Base-by-base conservation (phyloP, 2,329 filamentous ascomycete species). In the Penicillium vulpinum region DNA sequence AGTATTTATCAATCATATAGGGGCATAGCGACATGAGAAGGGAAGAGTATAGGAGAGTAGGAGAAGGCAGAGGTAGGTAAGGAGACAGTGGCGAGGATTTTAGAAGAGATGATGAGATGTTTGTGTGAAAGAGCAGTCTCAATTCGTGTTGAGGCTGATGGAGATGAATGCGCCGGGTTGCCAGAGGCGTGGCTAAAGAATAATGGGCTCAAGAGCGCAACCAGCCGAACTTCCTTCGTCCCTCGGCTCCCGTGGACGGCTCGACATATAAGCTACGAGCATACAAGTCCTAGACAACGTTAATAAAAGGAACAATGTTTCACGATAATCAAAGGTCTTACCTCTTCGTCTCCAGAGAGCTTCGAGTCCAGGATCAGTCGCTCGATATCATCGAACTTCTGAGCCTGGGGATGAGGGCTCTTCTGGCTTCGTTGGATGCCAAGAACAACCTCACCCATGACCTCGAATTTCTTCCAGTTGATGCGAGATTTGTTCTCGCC, bases 381-480 rank as follows among this genome's bases (percentile, higher is more conserved):
- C 66, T 87, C 83, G 5, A 90, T 85, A 51, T 84, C 81, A 57
- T 93, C 88, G 66, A 89, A 87, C 67, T 83, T 87, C 33, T 80
- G 78, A 60, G 93, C 78, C 60, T 87, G 88, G 26, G 86, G 84
- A 64, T 97, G 97, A 5, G 91, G 87, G 47, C 86, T 86, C 52
- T 90, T 89, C 75, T 97, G 92, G 68, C 93, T 96, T 75, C 88
- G 89, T 83, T 97, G 95, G 53, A 99, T 87, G 2, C 91, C 89
- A 58, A 97, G 81, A 51, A 97, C 83, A 5, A 97, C 90, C 66
- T 97, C 93, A 7, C 92, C 92, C 75, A 97, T 87, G 31, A 99
- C 88, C 74, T 97, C 93, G 68, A 97, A 99, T 72, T 99, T 99
- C 75, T 89, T 92, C 94, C 94, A 99, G 72, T 97, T 97, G 71